Percentiles rank a stretch among this genome's conserved stretches.
Evolutionary conservation across 306 rosid species (phyloP).

Genomic region (Potentilla sterilis): DNA sequence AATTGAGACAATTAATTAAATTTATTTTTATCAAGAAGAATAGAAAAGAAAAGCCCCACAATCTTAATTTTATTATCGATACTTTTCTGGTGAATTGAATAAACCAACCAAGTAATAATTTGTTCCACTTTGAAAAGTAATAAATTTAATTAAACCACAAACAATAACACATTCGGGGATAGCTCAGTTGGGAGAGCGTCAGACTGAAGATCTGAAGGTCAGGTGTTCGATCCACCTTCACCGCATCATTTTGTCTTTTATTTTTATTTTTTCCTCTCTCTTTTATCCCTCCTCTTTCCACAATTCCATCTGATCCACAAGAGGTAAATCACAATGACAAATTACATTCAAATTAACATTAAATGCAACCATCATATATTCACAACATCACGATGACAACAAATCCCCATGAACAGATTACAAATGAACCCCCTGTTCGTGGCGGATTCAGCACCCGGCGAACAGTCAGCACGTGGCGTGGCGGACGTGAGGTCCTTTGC

Average conservation of each 20-base stretch:
- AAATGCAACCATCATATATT: slow-evolving; percentile 14
- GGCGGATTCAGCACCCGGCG: too few relatives aligned
- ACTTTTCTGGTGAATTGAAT: too few relatives aligned
- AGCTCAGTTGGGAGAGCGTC: slow-evolving; percentile 7
- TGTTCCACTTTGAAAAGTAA: too few relatives aligned
- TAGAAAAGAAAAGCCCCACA: too few relatives aligned
- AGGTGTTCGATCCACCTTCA: slow-evolving; percentile 6
- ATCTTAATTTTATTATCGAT: too few relatives aligned
- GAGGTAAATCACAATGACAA: not conserved
- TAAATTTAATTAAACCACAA: too few relatives aligned
- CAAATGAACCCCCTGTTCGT: not conserved
- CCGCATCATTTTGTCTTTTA: not conserved
- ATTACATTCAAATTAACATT: not conserved
- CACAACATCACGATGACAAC: slow-evolving; percentile 19
- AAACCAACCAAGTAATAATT: too few relatives aligned
- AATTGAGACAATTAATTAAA: too few relatives aligned
- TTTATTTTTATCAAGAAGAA: too few relatives aligned
- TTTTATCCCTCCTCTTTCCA: not conserved
- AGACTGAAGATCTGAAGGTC: not conserved
- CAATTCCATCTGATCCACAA: not conserved
- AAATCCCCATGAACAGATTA: not conserved
- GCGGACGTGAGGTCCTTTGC: too few relatives aligned
- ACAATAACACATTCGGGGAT: not conserved
- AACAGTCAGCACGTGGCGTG: too few relatives aligned
- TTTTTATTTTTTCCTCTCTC: not conserved